Percentiles rank a stretch among this genome's conserved stretches.
These are phyloP conservation scores for Claviceps sp. DNA, from an alignment of 2,329 filamentous ascomycete species.

Conservation along the genomic window DNA sequence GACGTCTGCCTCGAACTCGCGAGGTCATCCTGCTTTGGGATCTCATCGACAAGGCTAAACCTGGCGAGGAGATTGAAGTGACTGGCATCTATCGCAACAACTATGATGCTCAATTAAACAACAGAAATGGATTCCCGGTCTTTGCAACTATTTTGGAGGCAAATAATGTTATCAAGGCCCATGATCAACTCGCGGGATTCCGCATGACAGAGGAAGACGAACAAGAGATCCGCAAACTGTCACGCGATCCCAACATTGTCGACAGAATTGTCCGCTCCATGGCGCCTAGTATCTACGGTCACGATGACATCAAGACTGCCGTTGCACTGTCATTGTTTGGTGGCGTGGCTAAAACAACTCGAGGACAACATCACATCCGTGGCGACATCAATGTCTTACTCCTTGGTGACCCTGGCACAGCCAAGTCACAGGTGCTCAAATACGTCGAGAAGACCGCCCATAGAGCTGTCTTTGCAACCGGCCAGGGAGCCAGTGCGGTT, in stretches of 20 bases:
- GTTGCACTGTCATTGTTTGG: constrained; percentile 90
- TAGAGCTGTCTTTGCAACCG: constrained; percentile 91
- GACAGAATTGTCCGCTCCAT: constrained; percentile 90
- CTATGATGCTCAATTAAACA: constrained; percentile 94
- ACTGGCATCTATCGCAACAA: constrained; percentile 97
- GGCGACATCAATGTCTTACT: constrained; percentile 97
- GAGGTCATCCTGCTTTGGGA: constrained; percentile 96
- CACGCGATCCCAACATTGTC: constrained; percentile 78
- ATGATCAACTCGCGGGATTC: constrained; percentile 95
- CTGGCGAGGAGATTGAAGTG: constrained; percentile 93
- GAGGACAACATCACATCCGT: constrained; percentile 78
- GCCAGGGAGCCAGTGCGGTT: constrained; percentile 91
- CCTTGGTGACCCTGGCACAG: constrained; percentile 91
- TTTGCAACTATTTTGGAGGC: constrained; percentile 97
- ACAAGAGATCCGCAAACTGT: constrained; percentile 74
- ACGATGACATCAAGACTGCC: constrained; percentile 93
- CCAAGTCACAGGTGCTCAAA: constrained; percentile 94
- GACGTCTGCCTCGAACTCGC: constrained; percentile 80
- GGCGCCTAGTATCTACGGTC: constrained; percentile 93
- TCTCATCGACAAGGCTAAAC: constrained; percentile 91
- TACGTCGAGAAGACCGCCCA: constrained; percentile 97
- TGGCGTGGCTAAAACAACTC: constrained; percentile 82
- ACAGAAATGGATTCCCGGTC: constrained; percentile 95
- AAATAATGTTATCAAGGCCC: constrained; percentile 92
- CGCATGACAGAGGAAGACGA: constrained; percentile 91